Conservation (phyloP, 805 yeast genomes). For the Yarrowia porcina region DNA sequence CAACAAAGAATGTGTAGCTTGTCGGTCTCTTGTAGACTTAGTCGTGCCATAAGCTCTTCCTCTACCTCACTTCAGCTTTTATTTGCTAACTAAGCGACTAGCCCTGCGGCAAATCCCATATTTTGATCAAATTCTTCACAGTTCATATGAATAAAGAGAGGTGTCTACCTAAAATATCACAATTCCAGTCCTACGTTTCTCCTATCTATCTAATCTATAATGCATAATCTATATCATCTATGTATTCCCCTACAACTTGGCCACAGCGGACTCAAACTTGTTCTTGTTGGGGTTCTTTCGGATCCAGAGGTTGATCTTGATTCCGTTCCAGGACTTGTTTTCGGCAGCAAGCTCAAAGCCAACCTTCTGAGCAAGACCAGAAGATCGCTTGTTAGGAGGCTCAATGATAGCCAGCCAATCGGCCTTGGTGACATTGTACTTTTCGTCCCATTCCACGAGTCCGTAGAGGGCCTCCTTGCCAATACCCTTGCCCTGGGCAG, state of each 20-base stretch:
- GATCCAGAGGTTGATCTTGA: not conserved
- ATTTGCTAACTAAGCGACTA: too few relatives aligned
- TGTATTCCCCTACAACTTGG: not conserved
- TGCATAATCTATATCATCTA: not conserved
- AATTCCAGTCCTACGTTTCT: too few relatives aligned
- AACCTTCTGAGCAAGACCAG: constrained; percentile 27
- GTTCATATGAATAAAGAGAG: too few relatives aligned
- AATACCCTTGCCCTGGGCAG: constrained; percentile 6
- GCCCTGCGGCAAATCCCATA: too few relatives aligned
- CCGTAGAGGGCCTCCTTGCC: constrained; percentile 8
- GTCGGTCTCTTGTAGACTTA: too few relatives aligned
- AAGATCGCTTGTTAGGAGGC: constrained; percentile 30
- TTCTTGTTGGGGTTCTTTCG: constrained; percentile 21
- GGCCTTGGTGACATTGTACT: constrained; percentile 24
- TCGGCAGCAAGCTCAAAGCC: constrained; percentile 31
- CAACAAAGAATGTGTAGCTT: too few relatives aligned
- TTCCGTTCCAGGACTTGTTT: not conserved
- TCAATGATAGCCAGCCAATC: constrained; percentile 31
- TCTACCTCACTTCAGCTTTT: too few relatives aligned
- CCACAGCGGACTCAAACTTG: not conserved
- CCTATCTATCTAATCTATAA: not conserved
- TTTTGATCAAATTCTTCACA: too few relatives aligned
- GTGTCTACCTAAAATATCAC: too few relatives aligned
- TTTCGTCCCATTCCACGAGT: constrained; percentile 27
- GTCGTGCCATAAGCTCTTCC: too few relatives aligned